Conservation (phyloP, 768 basidiomycete genomes). For the Gautieria morchelliformis region DNA sequence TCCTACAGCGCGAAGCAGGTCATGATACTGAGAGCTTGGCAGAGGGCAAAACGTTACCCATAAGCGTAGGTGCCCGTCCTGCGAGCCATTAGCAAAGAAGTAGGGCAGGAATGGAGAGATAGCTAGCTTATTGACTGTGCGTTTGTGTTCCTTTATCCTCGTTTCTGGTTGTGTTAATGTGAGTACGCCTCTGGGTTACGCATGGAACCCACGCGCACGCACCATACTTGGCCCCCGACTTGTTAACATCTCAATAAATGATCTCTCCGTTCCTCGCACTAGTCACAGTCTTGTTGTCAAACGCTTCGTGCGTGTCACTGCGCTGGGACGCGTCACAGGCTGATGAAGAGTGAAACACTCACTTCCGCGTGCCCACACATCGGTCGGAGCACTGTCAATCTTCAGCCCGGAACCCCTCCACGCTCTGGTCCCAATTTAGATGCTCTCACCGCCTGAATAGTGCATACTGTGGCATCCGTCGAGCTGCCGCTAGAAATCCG, state of each 20-base stretch:
- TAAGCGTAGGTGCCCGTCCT: slow-evolving; percentile 70
- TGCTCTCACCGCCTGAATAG: too few species aligned
- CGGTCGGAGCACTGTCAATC: too few species aligned
- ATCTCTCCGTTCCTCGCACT: slow-evolving; percentile 76
- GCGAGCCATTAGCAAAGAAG: slow-evolving; percentile 72
- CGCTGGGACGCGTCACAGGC: too few species aligned
- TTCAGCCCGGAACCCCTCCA: too few species aligned
- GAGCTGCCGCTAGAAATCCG: too few species aligned
- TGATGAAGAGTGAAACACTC: too few species aligned
- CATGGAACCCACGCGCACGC: slow-evolving; percentile 14
- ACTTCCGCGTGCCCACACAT: too few species aligned
- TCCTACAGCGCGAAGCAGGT: slow-evolving; percentile 34
- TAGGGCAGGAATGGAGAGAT: slow-evolving; percentile 59
- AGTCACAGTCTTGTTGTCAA: slow-evolving; percentile 64
- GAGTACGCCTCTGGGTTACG: background rate
- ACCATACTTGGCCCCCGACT: slow-evolving; percentile 68
- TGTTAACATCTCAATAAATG: slow-evolving; percentile 75
- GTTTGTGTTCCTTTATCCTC: slow-evolving; percentile 56
- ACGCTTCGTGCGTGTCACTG: slow-evolving; percentile 18
- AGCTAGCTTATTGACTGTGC: slow-evolving; percentile 61
- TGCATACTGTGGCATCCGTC: too few species aligned
- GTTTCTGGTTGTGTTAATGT: slow-evolving; percentile 36
- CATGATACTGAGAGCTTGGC: background rate
- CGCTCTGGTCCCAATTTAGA: too few species aligned
- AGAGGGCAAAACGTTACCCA: slow-evolving; percentile 45